Conservation (phyloP, 2,329 filamentous ascomycete genomes). For the Fusarium siculi region DNA sequence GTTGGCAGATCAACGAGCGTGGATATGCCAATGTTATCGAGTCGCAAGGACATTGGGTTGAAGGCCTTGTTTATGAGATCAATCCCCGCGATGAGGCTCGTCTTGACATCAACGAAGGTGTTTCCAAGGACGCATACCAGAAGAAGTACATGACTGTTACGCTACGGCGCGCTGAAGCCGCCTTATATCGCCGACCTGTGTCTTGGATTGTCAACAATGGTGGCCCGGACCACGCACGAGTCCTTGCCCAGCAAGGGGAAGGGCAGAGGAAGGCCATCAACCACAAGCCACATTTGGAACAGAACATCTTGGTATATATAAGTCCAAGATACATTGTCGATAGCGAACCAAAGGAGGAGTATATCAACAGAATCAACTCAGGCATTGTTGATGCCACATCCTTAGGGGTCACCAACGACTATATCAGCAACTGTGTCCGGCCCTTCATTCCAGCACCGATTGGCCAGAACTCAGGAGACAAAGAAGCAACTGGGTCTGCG, state of each 20-base stretch:
- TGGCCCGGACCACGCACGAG: slow-evolving; percentile 45
- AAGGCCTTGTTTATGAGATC: slow-evolving; percentile 56
- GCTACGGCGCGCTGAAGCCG: slow-evolving; percentile 47
- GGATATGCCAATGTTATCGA: slow-evolving; percentile 57
- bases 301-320: slow-evolving; percentile 54
- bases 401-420: slow-evolving; percentile 50
- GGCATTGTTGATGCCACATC: slow-evolving; percentile 51
- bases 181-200: slow-evolving; percentile 51
- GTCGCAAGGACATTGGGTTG: slow-evolving; percentile 49
- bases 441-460: slow-evolving; percentile 48
- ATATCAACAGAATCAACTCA: slow-evolving; percentile 53
- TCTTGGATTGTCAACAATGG: slow-evolving; percentile 53
- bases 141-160: slow-evolving; percentile 50
- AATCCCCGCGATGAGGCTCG: slow-evolving; percentile 50
- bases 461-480: slow-evolving; percentile 20
- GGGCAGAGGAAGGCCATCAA: slow-evolving; percentile 28
- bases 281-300: slow-evolving; percentile 41
- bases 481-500: neutral
- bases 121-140: slow-evolving; percentile 52
- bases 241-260: slow-evolving; percentile 31
- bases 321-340: slow-evolving; percentile 48
- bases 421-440: slow-evolving; percentile 51
- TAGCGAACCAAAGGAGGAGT: slow-evolving; percentile 52
- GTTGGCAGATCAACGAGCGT: slow-evolving; percentile 60
- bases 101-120: slow-evolving; percentile 55